Evolutionary conservation across 2,329 filamentous ascomycete species (phyloP).

Genomic region (Phyllosticta paracitricarpa): DNA sequence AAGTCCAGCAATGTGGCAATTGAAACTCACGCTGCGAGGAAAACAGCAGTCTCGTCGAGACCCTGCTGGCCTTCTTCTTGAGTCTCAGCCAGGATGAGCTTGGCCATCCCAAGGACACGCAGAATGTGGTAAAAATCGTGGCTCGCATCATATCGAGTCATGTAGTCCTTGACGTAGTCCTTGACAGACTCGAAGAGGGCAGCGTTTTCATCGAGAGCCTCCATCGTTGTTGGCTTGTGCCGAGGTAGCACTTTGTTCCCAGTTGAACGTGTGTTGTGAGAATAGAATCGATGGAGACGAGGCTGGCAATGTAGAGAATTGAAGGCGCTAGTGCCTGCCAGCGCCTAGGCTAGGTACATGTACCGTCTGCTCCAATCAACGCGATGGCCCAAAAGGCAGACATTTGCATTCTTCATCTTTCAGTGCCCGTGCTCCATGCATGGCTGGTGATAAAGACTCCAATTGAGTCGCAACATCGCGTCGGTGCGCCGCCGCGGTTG

Average conservation of each 20-base stretch:
- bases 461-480: background rate
- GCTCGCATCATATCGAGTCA: slow-evolving; percentile 44
- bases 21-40: slow-evolving; percentile 47
- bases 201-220: slow-evolving; percentile 10
- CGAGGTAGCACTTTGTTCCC: no score
- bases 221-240: background rate
- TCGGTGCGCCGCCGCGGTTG: background rate
- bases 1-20: background rate
- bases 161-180: slow-evolving; percentile 24
- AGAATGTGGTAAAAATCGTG: slow-evolving; percentile 82
- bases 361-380: background rate
- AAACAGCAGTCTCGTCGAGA: slow-evolving; percentile 49
- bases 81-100: slow-evolving; percentile 50
- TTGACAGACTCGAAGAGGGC: slow-evolving; percentile 22
- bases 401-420: background rate
- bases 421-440: background rate
- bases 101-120: slow-evolving; percentile 66
- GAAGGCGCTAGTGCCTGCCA: background rate
- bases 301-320: background rate
- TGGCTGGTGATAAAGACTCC: no score
- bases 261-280: no score
- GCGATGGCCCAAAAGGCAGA: background rate
- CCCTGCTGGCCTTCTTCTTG: slow-evolving; percentile 19
- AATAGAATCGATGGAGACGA: background rate
- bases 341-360: background rate